Base-by-base conservation (phyloP, 1,284 basidiomycete genomes). In the Testicularia cyperi region DNA sequence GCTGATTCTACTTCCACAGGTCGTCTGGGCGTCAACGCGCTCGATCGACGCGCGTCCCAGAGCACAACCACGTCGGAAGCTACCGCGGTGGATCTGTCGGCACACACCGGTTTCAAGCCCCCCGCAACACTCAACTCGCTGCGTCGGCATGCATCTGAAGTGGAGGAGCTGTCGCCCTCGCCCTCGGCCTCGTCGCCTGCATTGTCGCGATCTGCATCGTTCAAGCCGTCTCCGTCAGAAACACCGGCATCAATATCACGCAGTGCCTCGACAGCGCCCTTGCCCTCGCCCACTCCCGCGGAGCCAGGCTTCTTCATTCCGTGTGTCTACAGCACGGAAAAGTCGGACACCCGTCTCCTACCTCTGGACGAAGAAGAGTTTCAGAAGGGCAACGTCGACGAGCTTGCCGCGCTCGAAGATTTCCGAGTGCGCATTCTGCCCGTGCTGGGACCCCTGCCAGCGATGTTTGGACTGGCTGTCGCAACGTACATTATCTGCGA, bases 281-380 rank as follows among this genome's bases (percentile, higher is more conserved):
- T 30, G 4, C 38, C 28, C 19, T 24, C 37, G 1, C 21, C 25
- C 13, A 9, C 47, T 18, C 20, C 29, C 16, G 47, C 47, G 6
- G 62, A 53, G 14, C 42, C 57, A 23, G 38, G 38, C n/a, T 62
- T 58, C 42, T 63, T 56, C 26, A 60, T 74, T 18, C 72, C 72
- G 3, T 70, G 68, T n/a, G 91, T 95, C 4, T 98, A 94, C 78
- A 94, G 90, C 1, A 96, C 92, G 5, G 92, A 97, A 76, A 87
- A 90, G 19, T 91, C 92, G 0, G 82, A 87, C 14, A 78, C 79
- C 34, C 88, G 88, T 61, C 81, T 98, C 1, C 83, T 97, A 3
- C 95, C 94, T 1, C 81, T 98, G 0, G 83, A 89, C 1, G 90
- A 96, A 53, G 89, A 92, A 54, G 92, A 97, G 77, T 92, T 92